Percentiles rank a stretch among this genome's conserved stretches.
phyloP scores from a whole-genome alignment of 768 basidiomycete genomes.

The Auricularia heimuer region DNA sequence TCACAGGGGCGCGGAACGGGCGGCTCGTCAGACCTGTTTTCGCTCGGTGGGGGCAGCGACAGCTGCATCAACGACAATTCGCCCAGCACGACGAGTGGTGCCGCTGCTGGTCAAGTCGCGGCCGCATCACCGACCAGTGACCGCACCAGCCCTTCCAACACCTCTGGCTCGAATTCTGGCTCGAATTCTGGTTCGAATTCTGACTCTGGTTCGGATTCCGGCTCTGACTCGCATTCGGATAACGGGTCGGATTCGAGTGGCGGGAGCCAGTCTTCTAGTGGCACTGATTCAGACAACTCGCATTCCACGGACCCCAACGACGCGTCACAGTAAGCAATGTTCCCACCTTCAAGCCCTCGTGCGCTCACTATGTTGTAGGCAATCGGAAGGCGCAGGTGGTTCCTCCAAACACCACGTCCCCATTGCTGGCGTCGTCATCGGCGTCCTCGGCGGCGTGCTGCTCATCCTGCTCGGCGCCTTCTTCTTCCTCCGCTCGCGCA shows the following conservation, averaged over 20 bases:
- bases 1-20: conserved; percentile 54
- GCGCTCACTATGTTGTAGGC: not conserved
- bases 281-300: not conserved
- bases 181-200: not conserved
- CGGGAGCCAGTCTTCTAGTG: too few relatives aligned
- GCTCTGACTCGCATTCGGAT: too few relatives aligned
- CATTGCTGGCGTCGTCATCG: conserved; percentile 1
- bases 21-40: conserved; percentile 30
- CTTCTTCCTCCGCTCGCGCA: not conserved
- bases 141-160: not conserved
- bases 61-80: conserved; percentile 1
- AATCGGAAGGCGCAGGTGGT: not conserved
- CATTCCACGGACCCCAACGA: not conserved
- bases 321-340: not conserved
- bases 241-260: too few relatives aligned
- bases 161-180: not conserved
- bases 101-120: not conserved
- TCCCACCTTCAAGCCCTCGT: not conserved
- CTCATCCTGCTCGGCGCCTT: not conserved
- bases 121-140: not conserved
- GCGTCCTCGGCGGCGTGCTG: not conserved
- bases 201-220: not conserved
- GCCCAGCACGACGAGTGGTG: not conserved
- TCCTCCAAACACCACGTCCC: not conserved
- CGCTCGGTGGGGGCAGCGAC: not conserved